phyloP scores from a whole-genome alignment of 176 grass and related monocot species.

The Hsuehochloa calcarea region DNA sequence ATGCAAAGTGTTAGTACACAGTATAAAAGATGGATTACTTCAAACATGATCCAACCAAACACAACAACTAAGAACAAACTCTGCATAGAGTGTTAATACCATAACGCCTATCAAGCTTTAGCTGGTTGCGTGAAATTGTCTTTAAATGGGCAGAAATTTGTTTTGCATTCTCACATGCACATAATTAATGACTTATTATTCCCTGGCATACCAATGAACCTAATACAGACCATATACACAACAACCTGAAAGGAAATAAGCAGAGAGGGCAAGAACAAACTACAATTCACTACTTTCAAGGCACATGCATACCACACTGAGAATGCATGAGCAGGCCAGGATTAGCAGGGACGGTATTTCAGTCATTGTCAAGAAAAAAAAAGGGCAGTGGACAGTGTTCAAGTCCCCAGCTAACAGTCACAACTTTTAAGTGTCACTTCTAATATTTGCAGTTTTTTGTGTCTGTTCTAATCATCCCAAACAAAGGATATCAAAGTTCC shows the following conservation, averaged over 20 bases:
- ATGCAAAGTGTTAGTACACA: neutral
- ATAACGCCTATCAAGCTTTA: constrained; percentile 7
- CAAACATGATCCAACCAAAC: neutral
- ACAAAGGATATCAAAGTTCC: neutral
- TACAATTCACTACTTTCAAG: neutral
- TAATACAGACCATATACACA: neutral
- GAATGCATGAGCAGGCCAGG: neutral
- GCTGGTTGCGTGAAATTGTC: neutral
- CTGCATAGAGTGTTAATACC: neutral
- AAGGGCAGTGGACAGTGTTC: neutral
- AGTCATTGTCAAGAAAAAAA: neutral
- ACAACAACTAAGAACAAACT: neutral
- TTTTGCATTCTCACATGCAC: neutral
- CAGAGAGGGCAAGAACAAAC: neutral
- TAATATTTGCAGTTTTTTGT: neutral
- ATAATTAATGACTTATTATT: neutral
- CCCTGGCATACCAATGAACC: neutral
- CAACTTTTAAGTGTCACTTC: neutral
- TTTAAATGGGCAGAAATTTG: neutral
- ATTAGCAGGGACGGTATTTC: neutral
- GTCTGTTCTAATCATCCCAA: neutral
- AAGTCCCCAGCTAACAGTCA: neutral
- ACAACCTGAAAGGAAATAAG: neutral
- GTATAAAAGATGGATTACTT: neutral
- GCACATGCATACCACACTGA: neutral